Evolutionary conservation across 768 basidiomycete species (phyloP), one percentile per base, ranked within the genome.

Genomic region (Agaricus subrufescens): DNA sequence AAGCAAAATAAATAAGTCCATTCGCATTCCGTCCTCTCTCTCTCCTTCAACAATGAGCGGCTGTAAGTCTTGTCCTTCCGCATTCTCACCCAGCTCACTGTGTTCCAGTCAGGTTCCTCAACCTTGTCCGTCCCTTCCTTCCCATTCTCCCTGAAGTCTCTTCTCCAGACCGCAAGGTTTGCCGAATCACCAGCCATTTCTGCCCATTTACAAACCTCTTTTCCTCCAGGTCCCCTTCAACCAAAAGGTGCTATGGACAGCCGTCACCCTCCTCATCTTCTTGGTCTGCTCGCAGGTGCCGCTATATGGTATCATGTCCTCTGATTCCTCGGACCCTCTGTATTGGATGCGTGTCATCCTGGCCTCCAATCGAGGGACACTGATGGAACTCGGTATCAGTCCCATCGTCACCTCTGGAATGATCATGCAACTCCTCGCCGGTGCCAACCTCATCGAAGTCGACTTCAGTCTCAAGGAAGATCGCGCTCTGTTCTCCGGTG

Each of bases 341-440:
- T 98, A 97, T 78, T 98, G 96, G 97, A 94, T 98, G 89, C 91
- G 96, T 74, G 96, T 96, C 76, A 98, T 99, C 75, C 84, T 99
- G 58, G 96, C 97, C 25, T 97, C 94, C 6, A 98, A 98, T 77
- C 85, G 96, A 58, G 97, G 97, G 61, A 98, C 97, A 1, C 87
- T 98, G 59, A 99, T 99, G 97, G 97, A 99, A 74, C 85, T 99
- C 59, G 96, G 97, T 58, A 98, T 98, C 65, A 95, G 87, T 29
- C 97, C 97, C 40, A 97, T 98, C 67, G 85, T 98, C 69, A 99
- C 97, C 9, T 91, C 89, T 50, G 97, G 97, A 66, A 98, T 98
- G 96, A 99, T 98, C 72, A 98, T 99, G 92, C 97, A 99, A 73
- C 87, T 99, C 44, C 81, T 99, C 59, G 94, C 96, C 15, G 97